Conservation (phyloP, 2,329 filamentous ascomycete genomes). For the Ceratocystis eucalypticola region DNA sequence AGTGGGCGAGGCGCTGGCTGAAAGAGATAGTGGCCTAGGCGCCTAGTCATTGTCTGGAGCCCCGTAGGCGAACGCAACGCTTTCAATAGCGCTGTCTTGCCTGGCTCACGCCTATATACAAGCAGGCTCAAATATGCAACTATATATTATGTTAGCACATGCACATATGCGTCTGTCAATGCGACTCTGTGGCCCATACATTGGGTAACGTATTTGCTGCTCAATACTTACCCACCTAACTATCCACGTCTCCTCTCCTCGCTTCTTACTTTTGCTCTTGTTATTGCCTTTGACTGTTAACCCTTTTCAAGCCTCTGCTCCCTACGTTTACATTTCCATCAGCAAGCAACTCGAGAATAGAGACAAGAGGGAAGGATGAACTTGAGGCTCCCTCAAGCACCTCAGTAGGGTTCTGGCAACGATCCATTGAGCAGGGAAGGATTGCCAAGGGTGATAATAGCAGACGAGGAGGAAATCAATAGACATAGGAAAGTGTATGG, state of each 20-base stretch:
- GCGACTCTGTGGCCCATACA: too few species aligned
- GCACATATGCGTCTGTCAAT: too few species aligned
- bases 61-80: too few species aligned
- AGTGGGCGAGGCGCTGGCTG: not conserved
- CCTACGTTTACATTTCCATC: not conserved
- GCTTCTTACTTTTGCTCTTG: not conserved
- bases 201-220: too few species aligned
- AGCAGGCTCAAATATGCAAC: too few species aligned
- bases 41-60: not conserved
- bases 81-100: too few species aligned
- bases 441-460: not conserved
- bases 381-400: not conserved
- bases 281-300: not conserved
- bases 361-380: slow-evolving; percentile 5
- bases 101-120: too few species aligned
- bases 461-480: not conserved
- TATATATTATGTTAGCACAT: too few species aligned
- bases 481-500: not conserved
- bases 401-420: not conserved
- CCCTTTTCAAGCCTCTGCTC: not conserved
- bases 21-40: not conserved
- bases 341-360: not conserved
- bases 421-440: not conserved
- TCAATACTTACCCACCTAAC: too few species aligned
- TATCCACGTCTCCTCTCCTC: too few species aligned